Conservation (phyloP, 164 flowering plant genomes). For the Chimonanthus salicifolius region DNA sequence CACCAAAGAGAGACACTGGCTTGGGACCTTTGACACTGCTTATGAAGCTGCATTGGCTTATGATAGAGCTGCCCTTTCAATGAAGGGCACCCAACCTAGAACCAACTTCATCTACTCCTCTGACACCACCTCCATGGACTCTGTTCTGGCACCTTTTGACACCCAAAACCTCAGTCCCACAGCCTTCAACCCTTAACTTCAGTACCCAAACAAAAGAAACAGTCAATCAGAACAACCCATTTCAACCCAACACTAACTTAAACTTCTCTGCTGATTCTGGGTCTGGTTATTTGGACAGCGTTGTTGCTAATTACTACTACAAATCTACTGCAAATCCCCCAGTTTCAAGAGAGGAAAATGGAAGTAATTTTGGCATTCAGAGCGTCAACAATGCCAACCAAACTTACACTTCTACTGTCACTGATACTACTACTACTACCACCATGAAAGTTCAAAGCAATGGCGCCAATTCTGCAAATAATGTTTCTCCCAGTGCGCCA, state of each 20-base stretch:
- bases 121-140: slow-evolving; percentile 38
- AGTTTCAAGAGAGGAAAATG: slow-evolving; percentile 9
- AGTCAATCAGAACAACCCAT: slow-evolving; percentile 15
- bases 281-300: slow-evolving; percentile 81
- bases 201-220: slow-evolving; percentile 12
- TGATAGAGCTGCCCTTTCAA: slow-evolving; percentile 93
- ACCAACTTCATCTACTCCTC: slow-evolving; percentile 83
- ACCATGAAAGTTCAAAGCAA: slow-evolving; percentile 17
- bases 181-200: slow-evolving; percentile 17
- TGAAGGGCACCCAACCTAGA: slow-evolving; percentile 89
- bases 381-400: slow-evolving; percentile 2
- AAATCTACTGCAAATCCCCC: slow-evolving; percentile 35
- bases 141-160: slow-evolving; percentile 43
- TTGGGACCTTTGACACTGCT: slow-evolving; percentile 95
- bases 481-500: slow-evolving; percentile 6
- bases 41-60: slow-evolving; percentile 98
- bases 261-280: slow-evolving; percentile 35
- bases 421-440: neutral
- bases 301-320: slow-evolving; percentile 67
- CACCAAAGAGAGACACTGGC: slow-evolving; percentile 95
- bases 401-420: neutral
- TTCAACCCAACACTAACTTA: slow-evolving; percentile 18
- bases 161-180: slow-evolving; percentile 30
- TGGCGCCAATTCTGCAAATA: neutral
- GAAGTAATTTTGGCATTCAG: slow-evolving; percentile 10